A percentile compares a stretch with the other conserved stretches of the same genome.
Evolutionary conservation across 106 monocot genomes (phyloP).

Genomic region (Platanthera guangdongensis): DNA sequence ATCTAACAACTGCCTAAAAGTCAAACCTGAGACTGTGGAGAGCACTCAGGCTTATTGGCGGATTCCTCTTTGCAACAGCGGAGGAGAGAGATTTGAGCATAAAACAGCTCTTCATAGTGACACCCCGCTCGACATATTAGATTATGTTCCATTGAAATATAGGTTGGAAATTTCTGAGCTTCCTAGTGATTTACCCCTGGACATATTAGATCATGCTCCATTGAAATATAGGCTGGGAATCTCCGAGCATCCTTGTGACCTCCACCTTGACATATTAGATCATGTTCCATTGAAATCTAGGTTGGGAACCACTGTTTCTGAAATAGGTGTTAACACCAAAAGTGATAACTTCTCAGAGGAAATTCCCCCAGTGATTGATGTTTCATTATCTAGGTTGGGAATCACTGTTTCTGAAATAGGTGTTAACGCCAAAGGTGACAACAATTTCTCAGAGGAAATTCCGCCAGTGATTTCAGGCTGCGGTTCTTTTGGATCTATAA

Average conservation of each 20-base stretch:
- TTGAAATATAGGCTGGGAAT: conserved; percentile 26
- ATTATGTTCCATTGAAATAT: conserved; percentile 31
- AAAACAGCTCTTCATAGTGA: background rate
- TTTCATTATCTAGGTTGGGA: conserved; percentile 31
- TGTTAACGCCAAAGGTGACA: background rate
- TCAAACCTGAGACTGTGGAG: no score
- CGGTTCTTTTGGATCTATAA: background rate
- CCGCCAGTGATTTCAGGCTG: background rate
- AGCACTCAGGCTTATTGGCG: no score
- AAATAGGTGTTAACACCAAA: background rate
- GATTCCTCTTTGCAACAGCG: no score
- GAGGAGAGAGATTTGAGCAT: no score
- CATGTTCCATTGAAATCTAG: conserved; percentile 35
- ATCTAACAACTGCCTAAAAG: no score
- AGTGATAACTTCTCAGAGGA: background rate
- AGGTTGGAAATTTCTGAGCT: conserved; percentile 15
- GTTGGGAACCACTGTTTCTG: conserved; percentile 10
- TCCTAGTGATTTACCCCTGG: conserved; percentile 12
- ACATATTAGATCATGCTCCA: conserved; percentile 39
- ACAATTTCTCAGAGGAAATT: background rate
- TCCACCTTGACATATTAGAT: conserved; percentile 32
- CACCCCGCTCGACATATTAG: conserved; percentile 20
- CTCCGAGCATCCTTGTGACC: conserved; percentile 3
- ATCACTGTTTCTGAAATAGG: conserved; percentile 1
- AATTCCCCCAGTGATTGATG: conserved; percentile 2